phyloP scores from a whole-genome alignment of 441 rosid genomes.

The Bruguiera hainesii region DNA sequence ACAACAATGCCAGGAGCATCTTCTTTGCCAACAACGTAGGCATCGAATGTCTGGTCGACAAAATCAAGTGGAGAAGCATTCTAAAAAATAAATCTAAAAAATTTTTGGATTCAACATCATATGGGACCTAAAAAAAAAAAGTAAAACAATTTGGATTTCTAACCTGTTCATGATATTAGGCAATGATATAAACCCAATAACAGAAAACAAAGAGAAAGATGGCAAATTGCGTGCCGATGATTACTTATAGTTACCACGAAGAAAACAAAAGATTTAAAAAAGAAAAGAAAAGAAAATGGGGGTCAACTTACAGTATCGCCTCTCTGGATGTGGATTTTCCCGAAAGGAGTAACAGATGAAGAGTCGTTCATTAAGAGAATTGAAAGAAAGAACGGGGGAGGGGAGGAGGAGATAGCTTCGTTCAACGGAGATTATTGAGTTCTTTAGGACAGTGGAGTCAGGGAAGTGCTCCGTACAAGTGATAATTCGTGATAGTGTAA shows the following conservation, averaged over 20 bases:
- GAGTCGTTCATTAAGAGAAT: conserved; percentile 69
- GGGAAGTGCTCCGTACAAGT: too few species aligned
- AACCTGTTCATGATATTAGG: too few species aligned
- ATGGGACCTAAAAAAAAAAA: too few species aligned
- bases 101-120: too few species aligned
- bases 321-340: conserved; percentile 79
- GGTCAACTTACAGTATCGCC: conserved; percentile 58
- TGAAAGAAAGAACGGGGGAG: conserved; percentile 27
- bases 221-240: neutral
- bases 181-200: too few species aligned
- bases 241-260: neutral
- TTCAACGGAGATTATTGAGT: conserved; percentile 2
- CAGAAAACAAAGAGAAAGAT: too few species aligned
- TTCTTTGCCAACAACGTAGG: conserved; percentile 84
- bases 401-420: neutral
- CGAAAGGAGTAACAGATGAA: conserved; percentile 30
- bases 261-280: neutral
- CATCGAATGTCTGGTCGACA: conserved; percentile 67
- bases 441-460: too few species aligned
- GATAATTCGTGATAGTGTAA: too few species aligned
- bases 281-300: neutral
- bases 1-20: conserved; percentile 90
- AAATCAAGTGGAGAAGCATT: conserved; percentile 1
- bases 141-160: too few species aligned
- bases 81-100: too few species aligned